These are phyloP conservation scores for Scytalidium sp. DNA, from an alignment of 2,329 filamentous ascomycete species.

Conservation along the genomic window DNA sequence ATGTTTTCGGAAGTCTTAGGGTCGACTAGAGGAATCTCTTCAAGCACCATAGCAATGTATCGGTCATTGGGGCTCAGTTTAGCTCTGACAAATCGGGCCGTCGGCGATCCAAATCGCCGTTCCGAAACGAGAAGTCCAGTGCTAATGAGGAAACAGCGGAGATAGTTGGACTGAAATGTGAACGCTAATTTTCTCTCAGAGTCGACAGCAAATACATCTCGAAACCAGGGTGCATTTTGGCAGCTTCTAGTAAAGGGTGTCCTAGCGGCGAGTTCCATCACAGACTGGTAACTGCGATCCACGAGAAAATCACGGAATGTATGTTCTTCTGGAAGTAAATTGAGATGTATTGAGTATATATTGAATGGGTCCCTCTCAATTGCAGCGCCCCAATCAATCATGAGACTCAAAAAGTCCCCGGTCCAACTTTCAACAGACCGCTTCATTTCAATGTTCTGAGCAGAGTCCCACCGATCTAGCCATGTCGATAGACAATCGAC, in stretches of 20 bases:
- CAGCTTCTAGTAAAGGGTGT: background rate
- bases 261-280: background rate
- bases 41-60: no score
- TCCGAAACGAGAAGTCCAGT: no score
- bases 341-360: slow-evolving; percentile 4
- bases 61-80: no score
- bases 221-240: slow-evolving; percentile 1
- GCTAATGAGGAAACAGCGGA: no score
- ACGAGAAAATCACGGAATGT: slow-evolving; percentile 2
- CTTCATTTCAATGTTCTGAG: background rate
- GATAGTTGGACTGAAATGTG: no score
- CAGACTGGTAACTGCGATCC: background rate
- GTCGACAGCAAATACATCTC: background rate
- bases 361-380: slow-evolving; percentile 1
- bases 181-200: no score
- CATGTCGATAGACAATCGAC: slow-evolving; percentile 3
- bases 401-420: slow-evolving; percentile 3
- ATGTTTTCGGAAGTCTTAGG: no score
- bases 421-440: background rate
- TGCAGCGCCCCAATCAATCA: slow-evolving; percentile 5
- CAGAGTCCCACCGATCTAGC: background rate
- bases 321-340: slow-evolving; percentile 1
- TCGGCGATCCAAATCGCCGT: no score
- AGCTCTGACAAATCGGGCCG: no score
- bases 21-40: no score